Percentiles rank a stretch among this genome's conserved stretches.
These are phyloP conservation scores for Euryodendron excelsum DNA, from an alignment of 148 eudicot genomes.

Conservation along the genomic window DNA sequence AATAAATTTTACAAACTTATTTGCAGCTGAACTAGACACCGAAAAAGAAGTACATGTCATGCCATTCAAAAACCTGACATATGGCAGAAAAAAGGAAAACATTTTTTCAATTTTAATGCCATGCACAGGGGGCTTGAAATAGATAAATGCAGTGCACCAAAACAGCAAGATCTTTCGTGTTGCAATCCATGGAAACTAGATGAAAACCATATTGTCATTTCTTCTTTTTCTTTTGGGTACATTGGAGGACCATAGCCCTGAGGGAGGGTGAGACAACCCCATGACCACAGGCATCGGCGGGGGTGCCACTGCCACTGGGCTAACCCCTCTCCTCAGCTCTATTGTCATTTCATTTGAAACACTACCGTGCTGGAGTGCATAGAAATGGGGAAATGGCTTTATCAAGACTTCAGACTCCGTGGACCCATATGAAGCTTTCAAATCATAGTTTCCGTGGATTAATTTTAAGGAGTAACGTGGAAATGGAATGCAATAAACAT, in stretches of 20 bases:
- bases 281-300: no score
- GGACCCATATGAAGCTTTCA: not conserved
- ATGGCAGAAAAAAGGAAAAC: not conserved
- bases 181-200: not conserved
- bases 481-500: no score
- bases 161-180: no score
- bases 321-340: no score
- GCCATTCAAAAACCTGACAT: not conserved
- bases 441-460: no score
- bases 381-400: not conserved
- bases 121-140: not conserved
- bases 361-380: not conserved
- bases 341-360: not conserved
- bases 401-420: not conserved
- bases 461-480: no score
- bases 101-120: not conserved
- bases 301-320: no score
- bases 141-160: not conserved
- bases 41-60: not conserved
- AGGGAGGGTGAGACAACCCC: no score
- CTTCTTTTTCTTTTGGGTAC: no score
- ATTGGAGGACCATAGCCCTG: no score
- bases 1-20: no score
- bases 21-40: not conserved
- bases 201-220: not conserved